Evolutionary conservation across 2,329 filamentous ascomycete species (phyloP).

Genomic region (Ceratocystiopsis brevicomis): DNA sequence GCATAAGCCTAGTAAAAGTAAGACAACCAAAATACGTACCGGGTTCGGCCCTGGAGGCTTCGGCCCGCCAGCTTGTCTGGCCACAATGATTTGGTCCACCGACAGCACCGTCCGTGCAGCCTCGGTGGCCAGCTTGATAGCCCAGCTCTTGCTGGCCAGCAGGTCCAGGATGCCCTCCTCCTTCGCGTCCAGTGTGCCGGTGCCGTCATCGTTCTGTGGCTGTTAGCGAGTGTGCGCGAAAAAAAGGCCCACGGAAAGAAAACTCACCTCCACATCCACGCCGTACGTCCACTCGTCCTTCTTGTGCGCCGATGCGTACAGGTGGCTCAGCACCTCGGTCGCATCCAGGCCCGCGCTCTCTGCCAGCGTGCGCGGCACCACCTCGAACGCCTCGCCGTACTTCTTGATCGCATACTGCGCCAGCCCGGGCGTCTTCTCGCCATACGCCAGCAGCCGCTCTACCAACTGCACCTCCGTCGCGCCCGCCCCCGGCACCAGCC

Average conservation of each 20-base stretch:
- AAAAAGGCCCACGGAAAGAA: neutral
- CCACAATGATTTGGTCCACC: conserved; percentile 97
- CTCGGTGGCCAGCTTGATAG: conserved; percentile 91
- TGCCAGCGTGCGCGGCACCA: conserved; percentile 80
- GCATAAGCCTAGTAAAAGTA: too few species aligned
- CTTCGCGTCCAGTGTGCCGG: conserved; percentile 68
- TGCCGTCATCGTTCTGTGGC: conserved; percentile 50
- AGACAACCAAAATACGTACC: conserved; percentile 18
- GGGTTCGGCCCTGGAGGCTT: conserved; percentile 93
- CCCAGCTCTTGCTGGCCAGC: conserved; percentile 84
- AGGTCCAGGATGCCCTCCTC: conserved; percentile 84
- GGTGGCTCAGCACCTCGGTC: conserved; percentile 80
- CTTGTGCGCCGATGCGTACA: conserved; percentile 88
- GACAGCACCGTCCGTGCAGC: conserved; percentile 83
- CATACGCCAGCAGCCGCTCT: conserved; percentile 75
- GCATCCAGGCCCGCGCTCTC: conserved; percentile 92
- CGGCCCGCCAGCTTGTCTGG: conserved; percentile 87
- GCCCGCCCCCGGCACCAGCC: conserved; percentile 83
- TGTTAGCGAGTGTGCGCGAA: neutral
- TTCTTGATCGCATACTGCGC: conserved; percentile 95
- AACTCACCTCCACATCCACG: conserved; percentile 66
- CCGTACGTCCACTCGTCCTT: conserved; percentile 78
- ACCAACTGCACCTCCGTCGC: conserved; percentile 88
- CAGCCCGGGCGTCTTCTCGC: conserved; percentile 80
- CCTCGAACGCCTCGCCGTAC: conserved; percentile 93